Percentiles rank a stretch among this genome's conserved stretches.
Conservation (phyloP, 768 basidiomycete species). For the Roridomyces roridus region DNA sequence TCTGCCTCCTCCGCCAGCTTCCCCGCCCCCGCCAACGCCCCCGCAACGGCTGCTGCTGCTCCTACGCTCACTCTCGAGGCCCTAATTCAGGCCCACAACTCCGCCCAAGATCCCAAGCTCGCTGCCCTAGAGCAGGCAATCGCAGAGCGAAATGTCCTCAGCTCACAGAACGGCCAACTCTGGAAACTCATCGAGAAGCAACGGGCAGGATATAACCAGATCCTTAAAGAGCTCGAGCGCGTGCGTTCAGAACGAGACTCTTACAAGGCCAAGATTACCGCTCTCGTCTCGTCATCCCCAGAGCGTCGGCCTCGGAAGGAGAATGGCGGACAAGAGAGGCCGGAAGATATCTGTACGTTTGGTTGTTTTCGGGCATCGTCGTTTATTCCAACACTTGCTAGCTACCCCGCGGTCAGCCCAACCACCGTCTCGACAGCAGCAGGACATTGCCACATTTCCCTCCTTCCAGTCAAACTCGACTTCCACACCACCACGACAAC, state of each 20-base stretch:
- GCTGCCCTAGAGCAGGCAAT: slow-evolving; percentile 81
- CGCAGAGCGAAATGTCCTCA: slow-evolving; percentile 80
- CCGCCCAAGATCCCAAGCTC: slow-evolving; percentile 57
- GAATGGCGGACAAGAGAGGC: not conserved
- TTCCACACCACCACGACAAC: slow-evolving; percentile 26
- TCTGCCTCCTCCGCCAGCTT: slow-evolving; percentile 32
- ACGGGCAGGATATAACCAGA: slow-evolving; percentile 77
- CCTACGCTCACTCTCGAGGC: slow-evolving; percentile 54
- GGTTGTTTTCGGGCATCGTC: slow-evolving; percentile 3
- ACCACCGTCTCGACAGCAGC: slow-evolving; percentile 17
- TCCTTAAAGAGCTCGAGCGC: slow-evolving; percentile 86
- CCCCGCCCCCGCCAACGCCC: slow-evolving; percentile 24
- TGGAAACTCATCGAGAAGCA: slow-evolving; percentile 98
- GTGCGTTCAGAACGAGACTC: slow-evolving; percentile 81
- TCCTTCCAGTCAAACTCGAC: slow-evolving; percentile 32
- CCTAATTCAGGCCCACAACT: slow-evolving; percentile 61
- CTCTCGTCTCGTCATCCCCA: slow-evolving; percentile 30
- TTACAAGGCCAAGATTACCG: slow-evolving; percentile 56
- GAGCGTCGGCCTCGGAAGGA: slow-evolving; percentile 28
- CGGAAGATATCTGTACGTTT: slow-evolving; percentile 16
- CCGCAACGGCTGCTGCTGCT: no score
- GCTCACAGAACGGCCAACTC: slow-evolving; percentile 85
- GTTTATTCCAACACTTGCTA: slow-evolving; percentile 36
- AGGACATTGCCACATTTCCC: slow-evolving; percentile 29
- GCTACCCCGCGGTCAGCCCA: slow-evolving; percentile 24